A percentile compares a stretch with the other conserved stretches of the same genome.
Evolutionary conservation across 2,329 filamentous ascomycete species (phyloP).

Genomic region (Stagonosporopsis rhizophila): DNA sequence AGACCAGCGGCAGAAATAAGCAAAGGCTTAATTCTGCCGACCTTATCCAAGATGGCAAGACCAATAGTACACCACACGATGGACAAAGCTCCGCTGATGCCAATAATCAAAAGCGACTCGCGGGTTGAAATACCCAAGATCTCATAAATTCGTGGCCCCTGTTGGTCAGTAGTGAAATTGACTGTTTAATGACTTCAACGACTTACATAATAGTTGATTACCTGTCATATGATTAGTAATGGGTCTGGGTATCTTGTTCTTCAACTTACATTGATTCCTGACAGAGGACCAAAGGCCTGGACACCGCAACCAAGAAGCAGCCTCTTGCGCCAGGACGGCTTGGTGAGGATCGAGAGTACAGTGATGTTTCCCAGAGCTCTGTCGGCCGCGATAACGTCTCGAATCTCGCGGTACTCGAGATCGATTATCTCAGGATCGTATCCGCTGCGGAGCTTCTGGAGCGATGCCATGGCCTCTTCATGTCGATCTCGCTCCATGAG

Average conservation of each 20-base stretch:
- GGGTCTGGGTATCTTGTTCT: not conserved
- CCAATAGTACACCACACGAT: conserved; percentile 57
- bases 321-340: conserved; percentile 55
- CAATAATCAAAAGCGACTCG: conserved; percentile 59
- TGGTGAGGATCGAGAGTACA: conserved; percentile 54
- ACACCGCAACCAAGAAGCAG: conserved; percentile 58
- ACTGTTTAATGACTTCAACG: no score
- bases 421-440: conserved; percentile 28
- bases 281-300: conserved; percentile 58
- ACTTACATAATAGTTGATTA: conserved; percentile 52
- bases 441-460: conserved; percentile 29
- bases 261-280: conserved; percentile 51
- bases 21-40: conserved; percentile 59
- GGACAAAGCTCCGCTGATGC: conserved; percentile 59
- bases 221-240: not conserved
- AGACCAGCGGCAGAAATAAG: conserved; percentile 56
- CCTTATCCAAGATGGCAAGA: conserved; percentile 55
- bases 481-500: conserved; percentile 62
- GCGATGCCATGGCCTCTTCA: conserved; percentile 52
- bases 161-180: no score
- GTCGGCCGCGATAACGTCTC: conserved; percentile 31
- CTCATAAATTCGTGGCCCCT: conserved; percentile 52
- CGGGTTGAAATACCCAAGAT: conserved; percentile 54
- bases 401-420: conserved; percentile 33
- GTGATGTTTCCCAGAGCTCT: conserved; percentile 44